Evolutionary conservation across 805 yeast species (phyloP).

Genomic region (Babjeviella inositovora): DNA sequence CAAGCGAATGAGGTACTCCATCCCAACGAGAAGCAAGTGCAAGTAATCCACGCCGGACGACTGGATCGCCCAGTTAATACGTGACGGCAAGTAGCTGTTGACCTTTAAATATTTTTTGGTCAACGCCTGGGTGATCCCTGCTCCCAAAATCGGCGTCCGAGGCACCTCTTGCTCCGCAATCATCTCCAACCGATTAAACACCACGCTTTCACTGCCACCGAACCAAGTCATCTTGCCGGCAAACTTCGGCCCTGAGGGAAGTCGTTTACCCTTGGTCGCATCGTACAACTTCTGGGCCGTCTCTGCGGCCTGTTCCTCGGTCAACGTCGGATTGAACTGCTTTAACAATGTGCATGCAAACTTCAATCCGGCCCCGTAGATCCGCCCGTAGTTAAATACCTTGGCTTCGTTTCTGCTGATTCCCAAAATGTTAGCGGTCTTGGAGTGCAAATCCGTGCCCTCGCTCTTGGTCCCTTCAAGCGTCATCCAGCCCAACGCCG

Average conservation of each 20-base stretch:
- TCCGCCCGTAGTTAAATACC: conserved; percentile 90
- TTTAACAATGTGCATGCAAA: conserved; percentile 77
- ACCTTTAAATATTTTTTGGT: conserved; percentile 46
- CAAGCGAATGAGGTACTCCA: conserved; percentile 63
- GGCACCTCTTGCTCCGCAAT: conserved; percentile 76
- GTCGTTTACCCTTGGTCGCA: conserved; percentile 76
- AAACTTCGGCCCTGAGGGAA: conserved; percentile 16
- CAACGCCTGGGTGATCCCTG: conserved; percentile 82
- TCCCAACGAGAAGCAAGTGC: conserved; percentile 69
- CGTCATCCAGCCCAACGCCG: conserved; percentile 99
- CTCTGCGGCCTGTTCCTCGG: conserved; percentile 47
- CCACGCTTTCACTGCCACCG: conserved; percentile 90
- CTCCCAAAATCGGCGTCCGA: conserved; percentile 82
- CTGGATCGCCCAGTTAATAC: conserved; percentile 97
- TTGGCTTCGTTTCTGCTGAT: conserved; percentile 88
- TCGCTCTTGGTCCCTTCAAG: conserved; percentile 85
- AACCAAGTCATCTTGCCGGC: conserved; percentile 41
- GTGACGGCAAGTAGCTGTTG: conserved; percentile 63
- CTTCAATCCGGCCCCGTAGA: conserved; percentile 92
- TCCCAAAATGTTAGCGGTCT: conserved; percentile 80
- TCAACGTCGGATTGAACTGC: conserved; percentile 60
- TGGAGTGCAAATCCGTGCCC: conserved; percentile 91
- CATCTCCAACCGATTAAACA: conserved; percentile 77
- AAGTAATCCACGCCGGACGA: conserved; percentile 95
- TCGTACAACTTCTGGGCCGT: conserved; percentile 57